A percentile compares a stretch with the other conserved stretches of the same genome.
Evolutionary conservation across 768 basidiomycete genomes (phyloP).

Genomic region (Mycena olivaceomarginata): DNA sequence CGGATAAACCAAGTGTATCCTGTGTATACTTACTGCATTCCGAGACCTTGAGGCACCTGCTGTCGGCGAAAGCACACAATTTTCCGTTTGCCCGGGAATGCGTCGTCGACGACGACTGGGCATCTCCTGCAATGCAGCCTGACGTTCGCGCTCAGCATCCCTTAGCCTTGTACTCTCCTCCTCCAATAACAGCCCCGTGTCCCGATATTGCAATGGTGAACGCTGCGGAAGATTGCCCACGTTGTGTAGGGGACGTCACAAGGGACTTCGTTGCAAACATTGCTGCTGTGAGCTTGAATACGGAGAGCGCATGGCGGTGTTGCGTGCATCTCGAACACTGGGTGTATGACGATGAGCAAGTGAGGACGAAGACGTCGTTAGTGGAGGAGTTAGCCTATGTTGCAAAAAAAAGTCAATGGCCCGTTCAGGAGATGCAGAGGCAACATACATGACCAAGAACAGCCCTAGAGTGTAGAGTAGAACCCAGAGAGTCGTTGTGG

Average conservation of each 20-base stretch:
- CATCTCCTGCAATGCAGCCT: slow-evolving; percentile 5
- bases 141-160: slow-evolving; percentile 34
- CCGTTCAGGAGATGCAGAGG: too few relatives aligned
- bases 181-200: neutral
- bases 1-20: too few relatives aligned
- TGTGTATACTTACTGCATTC: too few relatives aligned
- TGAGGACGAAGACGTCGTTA: neutral
- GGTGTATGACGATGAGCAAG: neutral
- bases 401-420: neutral
- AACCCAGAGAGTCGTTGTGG: too few relatives aligned
- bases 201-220: neutral
- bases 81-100: too few relatives aligned
- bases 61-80: too few relatives aligned
- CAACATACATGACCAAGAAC: too few relatives aligned
- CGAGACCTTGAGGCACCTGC: too few relatives aligned
- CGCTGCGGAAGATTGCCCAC: neutral
- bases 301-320: neutral
- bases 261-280: neutral
- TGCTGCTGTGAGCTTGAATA: neutral
- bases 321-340: slow-evolving; percentile 30
- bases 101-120: slow-evolving; percentile 4
- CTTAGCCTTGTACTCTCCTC: slow-evolving; percentile 30
- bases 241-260: neutral
- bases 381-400: neutral
- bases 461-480: too few relatives aligned